Evolutionary conservation across 2,329 filamentous ascomycete species (phyloP), one percentile per base, ranked within the genome.

Genomic region (Dothidotthia symphoricarpi): DNA sequence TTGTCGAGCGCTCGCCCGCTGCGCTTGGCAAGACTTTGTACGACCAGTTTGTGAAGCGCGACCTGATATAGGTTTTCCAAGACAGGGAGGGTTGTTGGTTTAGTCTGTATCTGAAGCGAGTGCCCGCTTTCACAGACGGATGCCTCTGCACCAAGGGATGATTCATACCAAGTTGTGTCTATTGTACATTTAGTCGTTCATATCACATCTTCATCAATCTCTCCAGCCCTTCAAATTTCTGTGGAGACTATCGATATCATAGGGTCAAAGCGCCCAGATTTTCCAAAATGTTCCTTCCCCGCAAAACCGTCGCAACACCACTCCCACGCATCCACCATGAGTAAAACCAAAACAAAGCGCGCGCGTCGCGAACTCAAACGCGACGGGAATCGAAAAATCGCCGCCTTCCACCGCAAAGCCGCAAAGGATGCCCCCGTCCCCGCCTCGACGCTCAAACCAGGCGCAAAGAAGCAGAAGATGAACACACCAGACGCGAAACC

Each of bases 41-140:
- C 67, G 85, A 87, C 51, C 88, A 97, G 77, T 98, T 98, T 69
- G 88, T 97, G 69, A 88, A 89, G 78, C 82, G 88, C 53, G 93
- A 98, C 74, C 76, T 98, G 69, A 81, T 98, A 76, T 98, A 87
- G 78, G 28, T 16, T 22, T 28, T 15, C 14, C 19, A 33, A 27
- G 6, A 27, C 4, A 22, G 29, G 22, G 13, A 22, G 35, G 48
- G 44, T 39, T 36, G 29, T 51, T 51, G 49, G 40, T 43, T 42
- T 50, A 49, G 41, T 44, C 41, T 38, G 39, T 45, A 25, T 46
- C 41, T 44, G 47, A 49, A 53, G 51, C 55, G 52, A 46, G 44
- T 42, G 53, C 40, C 43, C 34, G 36, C 33, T 41, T 36, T 36
- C 35, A 43, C 42, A 51, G 40, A 43, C 42, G 50, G 53, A 36